Evolutionary conservation across 225 moss, liverwort and hornwort genomes (phyloP).

Genomic region (Rhytidiadelphus loreus): DNA sequence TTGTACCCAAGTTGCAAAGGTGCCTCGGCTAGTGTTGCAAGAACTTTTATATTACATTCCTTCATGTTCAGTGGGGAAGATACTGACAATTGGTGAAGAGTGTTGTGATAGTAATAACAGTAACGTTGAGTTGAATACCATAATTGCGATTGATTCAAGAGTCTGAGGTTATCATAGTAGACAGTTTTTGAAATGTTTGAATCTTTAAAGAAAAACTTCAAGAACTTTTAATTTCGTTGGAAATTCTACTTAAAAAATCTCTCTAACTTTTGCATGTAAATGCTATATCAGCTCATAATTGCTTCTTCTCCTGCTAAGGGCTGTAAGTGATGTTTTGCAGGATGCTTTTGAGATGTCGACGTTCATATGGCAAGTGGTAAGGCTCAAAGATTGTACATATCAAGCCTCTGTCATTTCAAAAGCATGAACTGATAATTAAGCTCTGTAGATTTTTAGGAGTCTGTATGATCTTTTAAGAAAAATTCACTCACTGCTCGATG

Average conservation of each 20-base stretch:
- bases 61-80: background rate
- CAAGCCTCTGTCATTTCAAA: background rate
- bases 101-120: background rate
- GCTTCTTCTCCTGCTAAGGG: background rate
- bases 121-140: background rate
- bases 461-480: background rate
- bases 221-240: background rate
- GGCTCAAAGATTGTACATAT: background rate
- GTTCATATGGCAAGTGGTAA: constrained; percentile 50
- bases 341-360: constrained; percentile 55
- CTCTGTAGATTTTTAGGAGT: background rate
- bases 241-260: background rate
- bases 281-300: background rate
- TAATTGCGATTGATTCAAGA: background rate
- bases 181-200: background rate
- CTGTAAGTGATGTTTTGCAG: background rate
- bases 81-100: background rate
- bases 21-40: background rate
- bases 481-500: accelerated
- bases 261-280: background rate
- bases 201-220: too few species aligned
- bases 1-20: too few species aligned
- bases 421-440: too few species aligned
- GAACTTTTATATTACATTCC: background rate
- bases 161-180: background rate